Conservation (phyloP, 1,284 basidiomycete genomes). For the Fomitiporia mediterranea region DNA sequence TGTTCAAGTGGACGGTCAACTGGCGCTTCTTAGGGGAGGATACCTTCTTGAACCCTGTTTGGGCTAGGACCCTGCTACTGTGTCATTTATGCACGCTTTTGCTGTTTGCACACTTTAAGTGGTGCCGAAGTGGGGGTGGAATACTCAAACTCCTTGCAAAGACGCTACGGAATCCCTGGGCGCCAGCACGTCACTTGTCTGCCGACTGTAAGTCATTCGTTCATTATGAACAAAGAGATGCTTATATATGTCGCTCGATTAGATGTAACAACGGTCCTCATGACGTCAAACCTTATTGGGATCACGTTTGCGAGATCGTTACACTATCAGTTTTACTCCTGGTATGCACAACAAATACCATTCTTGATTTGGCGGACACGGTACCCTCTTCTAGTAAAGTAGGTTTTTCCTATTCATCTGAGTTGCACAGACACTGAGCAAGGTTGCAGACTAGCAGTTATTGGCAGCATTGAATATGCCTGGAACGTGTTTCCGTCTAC, state of each 20-base stretch:
- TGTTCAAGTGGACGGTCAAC: slow-evolving; percentile 98
- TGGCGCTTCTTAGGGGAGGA: slow-evolving; percentile 86
- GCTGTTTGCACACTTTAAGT: slow-evolving; percentile 67
- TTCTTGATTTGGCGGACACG: slow-evolving; percentile 75
- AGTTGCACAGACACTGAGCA: not conserved
- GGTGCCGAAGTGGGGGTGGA: slow-evolving; percentile 69
- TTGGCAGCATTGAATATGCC: slow-evolving; percentile 72
- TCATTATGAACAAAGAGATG: not conserved
- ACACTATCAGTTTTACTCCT: slow-evolving; percentile 98
- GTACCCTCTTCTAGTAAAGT: slow-evolving; percentile 63
- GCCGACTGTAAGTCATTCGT: slow-evolving; percentile 51
- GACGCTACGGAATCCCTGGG: slow-evolving; percentile 31
- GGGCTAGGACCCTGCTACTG: slow-evolving; percentile 61
- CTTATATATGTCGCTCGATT: slow-evolving; percentile 10
- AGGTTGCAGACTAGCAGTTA: slow-evolving; percentile 50
- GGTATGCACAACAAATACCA: slow-evolving; percentile 95
- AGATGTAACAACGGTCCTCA: slow-evolving; percentile 82
- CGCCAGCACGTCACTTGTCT: slow-evolving; percentile 38
- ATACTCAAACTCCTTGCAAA: slow-evolving; percentile 38
- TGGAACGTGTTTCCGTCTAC: slow-evolving; percentile 91
- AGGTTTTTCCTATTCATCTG: slow-evolving; percentile 26
- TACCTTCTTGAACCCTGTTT: slow-evolving; percentile 62
- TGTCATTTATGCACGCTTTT: slow-evolving; percentile 61
- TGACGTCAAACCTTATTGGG: slow-evolving; percentile 91
- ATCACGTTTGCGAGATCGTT: slow-evolving; percentile 91